Base-by-base conservation (phyloP, 257 asterid species). In the Forsythia suspensa region DNA sequence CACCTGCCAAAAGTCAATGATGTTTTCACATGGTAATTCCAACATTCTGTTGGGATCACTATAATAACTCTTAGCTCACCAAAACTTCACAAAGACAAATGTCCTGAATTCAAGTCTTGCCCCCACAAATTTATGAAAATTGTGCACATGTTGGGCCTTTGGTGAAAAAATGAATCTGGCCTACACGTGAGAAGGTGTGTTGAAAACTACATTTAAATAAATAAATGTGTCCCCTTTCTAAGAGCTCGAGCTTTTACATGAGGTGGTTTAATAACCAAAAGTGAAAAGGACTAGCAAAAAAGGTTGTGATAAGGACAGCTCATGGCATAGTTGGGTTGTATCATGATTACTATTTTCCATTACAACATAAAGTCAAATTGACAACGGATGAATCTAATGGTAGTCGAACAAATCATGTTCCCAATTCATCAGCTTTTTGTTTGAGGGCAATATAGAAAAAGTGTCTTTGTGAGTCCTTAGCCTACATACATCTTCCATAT, bases 281-380 rank as follows among this genome's bases (percentile, higher is more conserved):
- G 42, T 16, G 24, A 59, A 42, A 57, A 24, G 41, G 42, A 36
- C 65, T 41, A 18, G 66, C 51, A 71, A 55, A 82, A 57, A 79
- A 79, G 83, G 52, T 63, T 29, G 34, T 75, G 86, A 75, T 21
- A 71, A 75, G 29, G 81, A 82, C 72, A 44, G 80, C 8, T 82
- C 61, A 72, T 8, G 34, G 70, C 66, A 72, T 40, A 55, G 42
- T 77, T 69, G 18, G 34, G 43, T 67, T 67, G 37, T 76, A 77
- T 80, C 43, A 72, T 76, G 75, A 76, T 48, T 76, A 63, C 51
- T 40, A 41, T 46, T 71, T 57, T 24, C 80, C 80, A 77, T 82
- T 43, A 68, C 9, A 61, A 73, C 73, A 37, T 44, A 18, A 39
- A 42, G 72, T 82, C 57, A 70, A 68, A 61, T 51, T 8, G 74